A percentile compares a stretch with the other conserved stretches of the same genome.
phyloP scores from a whole-genome alignment of 495 filamentous ascomycete genomes.

The Physcia stellaris region DNA sequence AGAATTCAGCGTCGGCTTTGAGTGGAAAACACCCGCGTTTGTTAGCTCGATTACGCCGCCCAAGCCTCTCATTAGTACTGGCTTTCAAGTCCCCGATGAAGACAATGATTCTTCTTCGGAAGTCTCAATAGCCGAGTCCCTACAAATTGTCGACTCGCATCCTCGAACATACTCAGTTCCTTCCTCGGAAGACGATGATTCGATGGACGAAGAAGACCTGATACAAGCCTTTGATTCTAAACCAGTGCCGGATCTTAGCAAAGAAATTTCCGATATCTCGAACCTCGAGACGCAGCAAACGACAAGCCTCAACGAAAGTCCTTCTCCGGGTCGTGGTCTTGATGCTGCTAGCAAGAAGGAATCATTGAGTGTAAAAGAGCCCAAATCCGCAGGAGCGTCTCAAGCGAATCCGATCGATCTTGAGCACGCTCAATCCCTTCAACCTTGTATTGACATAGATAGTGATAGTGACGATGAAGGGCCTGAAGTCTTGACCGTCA shows the following conservation, averaged over 20 bases:
- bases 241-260: background rate
- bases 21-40: slow-evolving; percentile 5
- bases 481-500: slow-evolving; percentile 5
- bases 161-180: slow-evolving; percentile 11
- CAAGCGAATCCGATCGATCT: slow-evolving; percentile 8
- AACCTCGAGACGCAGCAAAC: background rate
- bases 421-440: background rate
- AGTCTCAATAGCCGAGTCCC: slow-evolving; percentile 11
- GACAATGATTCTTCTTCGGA: slow-evolving; percentile 19
- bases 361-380: no score
- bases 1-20: slow-evolving; percentile 10
- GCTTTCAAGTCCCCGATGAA: slow-evolving; percentile 25
- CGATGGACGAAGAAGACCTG: slow-evolving; percentile 12
- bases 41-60: no score
- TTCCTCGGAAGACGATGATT: slow-evolving; percentile 12
- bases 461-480: slow-evolving; percentile 14
- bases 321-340: background rate
- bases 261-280: background rate
- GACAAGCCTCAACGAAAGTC: background rate
- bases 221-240: background rate
- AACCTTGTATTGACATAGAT: slow-evolving; percentile 1
- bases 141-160: slow-evolving; percentile 9
- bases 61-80: background rate
- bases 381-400: slow-evolving; percentile 4
- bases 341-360: background rate